These are phyloP conservation scores for Vitis cinerea DNA, from an alignment of 164 flowering plant genomes.

Conservation along the genomic window DNA sequence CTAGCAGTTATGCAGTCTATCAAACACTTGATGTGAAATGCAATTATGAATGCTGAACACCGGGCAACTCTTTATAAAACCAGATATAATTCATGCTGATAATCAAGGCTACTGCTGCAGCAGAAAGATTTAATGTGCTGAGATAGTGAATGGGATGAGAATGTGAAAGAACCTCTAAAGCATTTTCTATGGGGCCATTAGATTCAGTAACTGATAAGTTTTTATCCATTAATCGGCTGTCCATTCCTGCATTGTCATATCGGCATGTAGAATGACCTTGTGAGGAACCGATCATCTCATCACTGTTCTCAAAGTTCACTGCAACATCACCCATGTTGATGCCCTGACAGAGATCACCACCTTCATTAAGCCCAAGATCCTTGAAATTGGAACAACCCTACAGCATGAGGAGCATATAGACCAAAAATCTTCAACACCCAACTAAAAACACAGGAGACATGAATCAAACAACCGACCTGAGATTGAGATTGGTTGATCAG, in stretches of 20 bases:
- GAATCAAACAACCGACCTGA: background rate
- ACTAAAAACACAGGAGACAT: background rate
- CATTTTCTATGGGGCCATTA: constrained; percentile 33
- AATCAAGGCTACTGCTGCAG: too few relatives aligned
- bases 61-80: too few relatives aligned
- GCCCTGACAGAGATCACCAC: constrained; percentile 36
- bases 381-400: constrained; percentile 35
- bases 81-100: too few relatives aligned
- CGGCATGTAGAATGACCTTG: constrained; percentile 26
- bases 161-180: constrained; percentile 45
- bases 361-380: constrained; percentile 32
- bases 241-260: constrained; percentile 35
- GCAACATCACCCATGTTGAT: constrained; percentile 41
- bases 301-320: constrained; percentile 31
- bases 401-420: constrained; percentile 7
- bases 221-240: constrained; percentile 45
- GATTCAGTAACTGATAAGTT: constrained; percentile 41
- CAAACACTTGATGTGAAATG: too few relatives aligned
- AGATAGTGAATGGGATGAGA: background rate
- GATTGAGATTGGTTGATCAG: background rate
- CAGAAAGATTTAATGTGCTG: too few relatives aligned
- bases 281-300: constrained; percentile 40
- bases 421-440: background rate
- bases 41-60: too few relatives aligned
- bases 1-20: too few relatives aligned